Evolutionary conservation across 1,284 basidiomycete species (phyloP), one percentile per base, ranked within the genome.

Genomic region (Prillingera fragicola): DNA sequence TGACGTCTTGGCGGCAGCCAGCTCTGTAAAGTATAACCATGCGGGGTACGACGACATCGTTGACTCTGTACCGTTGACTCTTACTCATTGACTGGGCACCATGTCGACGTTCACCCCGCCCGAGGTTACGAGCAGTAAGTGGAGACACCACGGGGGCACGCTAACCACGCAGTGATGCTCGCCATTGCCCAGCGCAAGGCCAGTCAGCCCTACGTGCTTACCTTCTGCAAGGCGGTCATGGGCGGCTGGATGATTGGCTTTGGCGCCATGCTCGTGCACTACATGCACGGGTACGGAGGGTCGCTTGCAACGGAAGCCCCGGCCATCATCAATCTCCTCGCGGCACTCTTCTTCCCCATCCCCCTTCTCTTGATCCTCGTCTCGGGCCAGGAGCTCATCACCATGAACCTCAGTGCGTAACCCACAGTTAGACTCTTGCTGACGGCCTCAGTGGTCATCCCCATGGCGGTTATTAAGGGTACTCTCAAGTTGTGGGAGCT

Each of bases 191-290:
- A 41, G 26, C 48, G 41, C 21, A 56, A 60, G 39, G 52, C 46
- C 7, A 28, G 43, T 14, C 56, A 57, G 34, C 31, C 50, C 5
- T 58, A 54, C 41, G 29, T 51, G 21, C 28, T 52, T 18, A 54
- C 54, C 13, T 58, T 60, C 41, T 53, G 51, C 47, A 60, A 60
- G 37, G 49, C 54, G 1, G 58, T 52, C 50, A 56, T 58, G 56
- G 54, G 56, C 1, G 58, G 52, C 4, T 60, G 55, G 56, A 59
- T 59, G 46, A 48, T 49, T 31, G 24, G 46, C 38, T 56, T 56
- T 27, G 59, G 59, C 1, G 59, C 59, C 13, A 52, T 58, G 52
- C 35, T 56, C 4, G 48, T 56, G 3, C 56, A 57, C 35, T 19
- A 56, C 25, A 48, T 57, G 19, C 45, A 49, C n/a, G 50, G 50